Conservation (phyloP, 305 asterid genomes). For the Fraxinus baroniana region DNA sequence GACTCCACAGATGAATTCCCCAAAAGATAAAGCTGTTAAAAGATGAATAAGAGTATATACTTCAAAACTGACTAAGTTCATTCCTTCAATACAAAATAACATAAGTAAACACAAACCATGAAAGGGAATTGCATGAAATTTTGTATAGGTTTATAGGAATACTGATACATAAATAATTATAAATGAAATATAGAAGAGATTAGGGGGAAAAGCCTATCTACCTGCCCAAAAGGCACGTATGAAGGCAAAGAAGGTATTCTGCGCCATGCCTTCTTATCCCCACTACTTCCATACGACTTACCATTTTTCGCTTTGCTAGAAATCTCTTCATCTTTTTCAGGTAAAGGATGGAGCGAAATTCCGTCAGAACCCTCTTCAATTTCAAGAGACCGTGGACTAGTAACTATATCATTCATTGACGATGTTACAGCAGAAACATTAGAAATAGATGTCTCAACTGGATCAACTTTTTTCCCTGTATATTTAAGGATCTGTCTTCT, state of each 20-base stretch:
- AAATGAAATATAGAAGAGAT: constrained; percentile 16
- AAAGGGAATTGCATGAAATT: neutral
- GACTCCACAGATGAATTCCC: constrained; percentile 89
- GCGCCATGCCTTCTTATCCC: constrained; percentile 67
- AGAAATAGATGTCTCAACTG: constrained; percentile 43
- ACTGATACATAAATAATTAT: constrained; percentile 4
- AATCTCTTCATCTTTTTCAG: constrained; percentile 54
- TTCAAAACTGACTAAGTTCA: constrained; percentile 9
- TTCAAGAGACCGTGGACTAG: constrained; percentile 86
- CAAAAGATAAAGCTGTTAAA: constrained; percentile 84
- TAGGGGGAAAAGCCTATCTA: constrained; percentile 31
- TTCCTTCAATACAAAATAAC: constrained; percentile 13
- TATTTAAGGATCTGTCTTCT: constrained; percentile 60
- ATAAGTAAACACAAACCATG: constrained; percentile 15
- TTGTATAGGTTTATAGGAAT: neutral
- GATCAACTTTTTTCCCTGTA: constrained; percentile 51
- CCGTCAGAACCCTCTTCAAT: constrained; percentile 97
- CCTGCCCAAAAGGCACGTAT: constrained; percentile 97
- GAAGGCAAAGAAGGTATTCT: constrained; percentile 88
- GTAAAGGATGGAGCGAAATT: constrained; percentile 80
- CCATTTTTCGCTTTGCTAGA: constrained; percentile 54
- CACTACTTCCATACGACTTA: constrained; percentile 42
- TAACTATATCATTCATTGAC: constrained; percentile 58
- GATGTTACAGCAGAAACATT: constrained; percentile 57
- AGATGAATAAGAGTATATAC: constrained; percentile 17